Evolutionary conservation across 306 rosid genomes (phyloP), one percentile per base, ranked within the genome.

Genomic region (Cucumis cinereus): DNA sequence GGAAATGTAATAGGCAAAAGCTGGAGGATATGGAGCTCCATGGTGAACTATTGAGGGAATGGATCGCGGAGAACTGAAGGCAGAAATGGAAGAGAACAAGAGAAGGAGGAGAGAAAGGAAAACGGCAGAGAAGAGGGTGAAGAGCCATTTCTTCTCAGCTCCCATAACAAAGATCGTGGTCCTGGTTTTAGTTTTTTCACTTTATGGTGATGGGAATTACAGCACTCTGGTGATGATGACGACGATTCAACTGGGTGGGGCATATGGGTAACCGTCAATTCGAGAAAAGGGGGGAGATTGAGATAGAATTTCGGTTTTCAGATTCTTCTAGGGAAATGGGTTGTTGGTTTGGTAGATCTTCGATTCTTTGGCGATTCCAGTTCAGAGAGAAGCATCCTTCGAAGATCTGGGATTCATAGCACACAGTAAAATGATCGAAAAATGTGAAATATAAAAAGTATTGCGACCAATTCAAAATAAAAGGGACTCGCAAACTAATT

Each of bases 121-220:
- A 40, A 92, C 87, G 54, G 95, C 93, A 9, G 82, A 79, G 87
- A 93, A 85, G 33, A 93, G 86, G 30, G 96, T 89, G 74, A 93
- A 87, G 3, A 91, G 91, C 96, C 97, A 93, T 86, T 86, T 91
- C 79, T 80, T 91, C 80, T 93, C 97, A 83, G 91, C 93, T 86
- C 96, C 97, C 97, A 93, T 93, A 59, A 61, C 60, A 59, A 6
- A 4, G 57, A 69, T 47, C 22, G 41, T 62, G 56, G 54, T n/a
- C 10, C 52, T 55, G 61, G 33, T 71, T 71, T 19, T 16, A 49
- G 1, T n/a, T 22, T 43, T 52, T 73, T 56, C 19, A 49, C 77
- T 52, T 52, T 67, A 33, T 22, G 50, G 47, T n/a, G 56, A 43
- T 43, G 55, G 56, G 8, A 20, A 68, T 68, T 22, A 54, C n/a